Evolutionary conservation across 768 basidiomycete genomes (phyloP).

Genomic region (Clitopilus passeckerianus): DNA sequence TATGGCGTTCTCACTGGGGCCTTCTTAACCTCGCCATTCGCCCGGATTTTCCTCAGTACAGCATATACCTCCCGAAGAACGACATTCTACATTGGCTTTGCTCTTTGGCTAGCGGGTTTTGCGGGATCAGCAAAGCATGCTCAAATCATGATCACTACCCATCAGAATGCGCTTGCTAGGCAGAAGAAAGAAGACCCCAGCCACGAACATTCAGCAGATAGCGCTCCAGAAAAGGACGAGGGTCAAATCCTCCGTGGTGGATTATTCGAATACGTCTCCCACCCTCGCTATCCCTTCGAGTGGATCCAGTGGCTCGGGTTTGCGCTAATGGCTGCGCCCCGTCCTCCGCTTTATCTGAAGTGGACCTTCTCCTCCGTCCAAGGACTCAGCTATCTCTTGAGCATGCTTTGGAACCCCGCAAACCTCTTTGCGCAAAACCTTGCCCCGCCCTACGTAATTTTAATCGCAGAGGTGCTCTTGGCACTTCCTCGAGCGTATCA

Average conservation of each 20-base stretch:
- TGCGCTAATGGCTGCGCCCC: slow-evolving; percentile 65
- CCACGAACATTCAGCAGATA: slow-evolving; percentile 8
- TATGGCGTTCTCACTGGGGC: slow-evolving; percentile 71
- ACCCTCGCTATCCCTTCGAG: slow-evolving; percentile 92
- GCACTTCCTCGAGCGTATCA: slow-evolving; percentile 82
- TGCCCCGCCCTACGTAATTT: slow-evolving; percentile 78
- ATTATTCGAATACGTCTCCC: slow-evolving; percentile 78
- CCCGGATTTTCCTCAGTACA: slow-evolving; percentile 34
- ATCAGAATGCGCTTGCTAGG: slow-evolving; percentile 51
- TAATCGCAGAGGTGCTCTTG: slow-evolving; percentile 60
- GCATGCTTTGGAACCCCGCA: slow-evolving; percentile 19
- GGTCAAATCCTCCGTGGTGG: slow-evolving; percentile 80
- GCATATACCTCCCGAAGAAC: slow-evolving; percentile 24
- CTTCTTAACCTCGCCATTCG: slow-evolving; percentile 58
- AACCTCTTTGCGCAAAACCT: slow-evolving; percentile 35
- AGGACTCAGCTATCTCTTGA: not conserved
- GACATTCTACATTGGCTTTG: slow-evolving; percentile 58
- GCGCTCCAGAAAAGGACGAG: slow-evolving; percentile 31
- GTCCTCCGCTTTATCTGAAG: slow-evolving; percentile 24
- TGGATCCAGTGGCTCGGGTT: slow-evolving; percentile 95
- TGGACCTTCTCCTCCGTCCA: slow-evolving; percentile 7
- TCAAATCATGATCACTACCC: slow-evolving; percentile 80
- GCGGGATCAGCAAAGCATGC: slow-evolving; percentile 83
- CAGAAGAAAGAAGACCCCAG: slow-evolving; percentile 21
- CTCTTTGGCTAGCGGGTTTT: slow-evolving; percentile 68